Evolutionary conservation across 2,329 filamentous ascomycete species (phyloP).

Genomic region (Trichocomaceae sp.): DNA sequence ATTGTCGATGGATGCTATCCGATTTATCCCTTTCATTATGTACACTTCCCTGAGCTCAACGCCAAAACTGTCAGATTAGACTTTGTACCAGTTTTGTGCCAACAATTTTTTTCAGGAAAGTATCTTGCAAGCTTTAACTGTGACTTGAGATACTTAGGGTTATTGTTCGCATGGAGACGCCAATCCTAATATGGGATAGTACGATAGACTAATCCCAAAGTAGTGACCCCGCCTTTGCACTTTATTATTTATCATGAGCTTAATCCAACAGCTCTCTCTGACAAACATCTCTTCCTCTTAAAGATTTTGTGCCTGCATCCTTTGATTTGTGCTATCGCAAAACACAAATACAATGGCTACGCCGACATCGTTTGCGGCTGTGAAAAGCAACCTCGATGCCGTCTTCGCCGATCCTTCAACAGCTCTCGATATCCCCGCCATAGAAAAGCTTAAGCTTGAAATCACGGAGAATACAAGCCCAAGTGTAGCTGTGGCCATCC

Average conservation of each 20-base stretch:
- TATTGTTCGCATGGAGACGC: too few species aligned
- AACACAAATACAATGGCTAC: constrained; percentile 23
- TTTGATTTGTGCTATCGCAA: background rate
- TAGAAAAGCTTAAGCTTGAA: constrained; percentile 47
- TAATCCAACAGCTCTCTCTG: background rate
- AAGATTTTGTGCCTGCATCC: background rate
- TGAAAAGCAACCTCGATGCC: constrained; percentile 39
- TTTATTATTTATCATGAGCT: background rate
- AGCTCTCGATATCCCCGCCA: constrained; percentile 41
- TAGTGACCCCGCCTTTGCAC: background rate
- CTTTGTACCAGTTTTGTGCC: too few species aligned
- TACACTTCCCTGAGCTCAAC: too few species aligned
- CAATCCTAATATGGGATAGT: background rate
- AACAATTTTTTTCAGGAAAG: too few species aligned
- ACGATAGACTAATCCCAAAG: background rate
- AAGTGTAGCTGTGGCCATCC: constrained; percentile 32
- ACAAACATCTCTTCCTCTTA: background rate
- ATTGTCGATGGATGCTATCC: too few species aligned
- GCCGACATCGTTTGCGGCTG: constrained; percentile 29
- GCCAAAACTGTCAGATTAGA: too few species aligned
- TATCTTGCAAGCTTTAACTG: too few species aligned
- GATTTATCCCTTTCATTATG: too few species aligned
- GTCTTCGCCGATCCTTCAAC: constrained; percentile 41
- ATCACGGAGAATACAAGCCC: constrained; percentile 31
- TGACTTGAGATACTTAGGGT: too few species aligned